phyloP scores from a whole-genome alignment of 169 alveolate species.

The Plasmodium knowlesi region DNA sequence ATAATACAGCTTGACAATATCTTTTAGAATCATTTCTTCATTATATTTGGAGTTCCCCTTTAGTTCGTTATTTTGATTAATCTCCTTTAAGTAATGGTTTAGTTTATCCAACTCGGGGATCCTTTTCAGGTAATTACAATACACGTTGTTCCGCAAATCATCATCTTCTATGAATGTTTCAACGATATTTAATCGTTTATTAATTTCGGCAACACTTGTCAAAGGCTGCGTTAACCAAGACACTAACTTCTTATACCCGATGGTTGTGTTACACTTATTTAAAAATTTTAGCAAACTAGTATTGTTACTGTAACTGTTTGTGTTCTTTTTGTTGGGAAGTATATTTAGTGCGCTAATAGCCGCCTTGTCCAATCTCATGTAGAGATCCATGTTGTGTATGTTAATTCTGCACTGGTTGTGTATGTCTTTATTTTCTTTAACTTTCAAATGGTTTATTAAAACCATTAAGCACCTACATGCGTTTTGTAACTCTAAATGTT shows the following conservation, averaged over 20 bases:
- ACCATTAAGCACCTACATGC: constrained; percentile 79
- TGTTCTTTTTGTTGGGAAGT: constrained; percentile 76
- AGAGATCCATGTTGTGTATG: constrained; percentile 77
- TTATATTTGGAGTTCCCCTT: constrained; percentile 50
- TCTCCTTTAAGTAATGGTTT: constrained; percentile 78
- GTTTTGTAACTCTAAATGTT: constrained; percentile 76
- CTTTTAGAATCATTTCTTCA: constrained; percentile 78
- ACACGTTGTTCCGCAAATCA: constrained; percentile 80
- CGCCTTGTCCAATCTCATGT: constrained; percentile 84
- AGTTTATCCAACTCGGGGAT: constrained; percentile 88
- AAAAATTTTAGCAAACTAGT: constrained; percentile 88
- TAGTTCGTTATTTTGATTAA: constrained; percentile 73
- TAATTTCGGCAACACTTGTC: constrained; percentile 90
- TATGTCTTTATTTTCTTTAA: constrained; percentile 71
- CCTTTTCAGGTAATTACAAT: constrained; percentile 83
- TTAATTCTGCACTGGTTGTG: constrained; percentile 78
- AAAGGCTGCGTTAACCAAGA: constrained; percentile 97
- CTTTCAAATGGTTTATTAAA: constrained; percentile 77
- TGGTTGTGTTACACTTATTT: constrained; percentile 93
- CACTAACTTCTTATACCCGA: constrained; percentile 93
- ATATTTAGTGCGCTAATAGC: constrained; percentile 83
- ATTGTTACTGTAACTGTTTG: constrained; percentile 38
- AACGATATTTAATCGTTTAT: constrained; percentile 93
- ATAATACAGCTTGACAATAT: constrained; percentile 77
- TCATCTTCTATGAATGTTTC: constrained; percentile 89